Conservation (phyloP, 1,284 basidiomycete genomes). For the Volvariella surrecta region DNA sequence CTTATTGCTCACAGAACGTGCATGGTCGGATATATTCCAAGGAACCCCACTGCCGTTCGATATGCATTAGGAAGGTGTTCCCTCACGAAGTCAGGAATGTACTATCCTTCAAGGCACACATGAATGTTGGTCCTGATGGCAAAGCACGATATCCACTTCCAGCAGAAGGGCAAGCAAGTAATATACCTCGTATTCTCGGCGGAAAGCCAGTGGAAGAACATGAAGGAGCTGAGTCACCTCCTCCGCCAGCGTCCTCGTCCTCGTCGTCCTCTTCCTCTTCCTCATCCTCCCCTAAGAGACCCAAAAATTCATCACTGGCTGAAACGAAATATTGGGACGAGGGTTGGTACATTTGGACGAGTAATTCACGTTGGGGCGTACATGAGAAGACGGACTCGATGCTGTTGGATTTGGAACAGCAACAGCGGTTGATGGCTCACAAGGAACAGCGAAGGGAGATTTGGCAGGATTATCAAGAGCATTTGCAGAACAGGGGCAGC, state of each 20-base stretch:
- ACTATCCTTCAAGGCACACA: constrained; percentile 36
- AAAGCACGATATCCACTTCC: constrained; percentile 50
- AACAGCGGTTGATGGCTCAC: constrained; percentile 31
- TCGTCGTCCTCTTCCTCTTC: constrained; percentile 11
- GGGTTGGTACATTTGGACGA: constrained; percentile 69
- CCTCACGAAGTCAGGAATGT: constrained; percentile 60
- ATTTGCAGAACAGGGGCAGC: constrained; percentile 21
- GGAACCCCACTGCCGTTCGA: constrained; percentile 53
- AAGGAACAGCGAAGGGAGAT: constrained; percentile 34
- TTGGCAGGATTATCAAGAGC: constrained; percentile 41
- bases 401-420: constrained; percentile 43
- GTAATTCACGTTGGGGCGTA: constrained; percentile 40
- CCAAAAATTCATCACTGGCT: constrained; percentile 10
- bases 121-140: constrained; percentile 27
- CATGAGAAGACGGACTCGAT: constrained; percentile 52
- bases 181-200: constrained; percentile 34
- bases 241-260: constrained; percentile 11
- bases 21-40: constrained; percentile 45
- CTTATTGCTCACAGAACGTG: constrained; percentile 60
- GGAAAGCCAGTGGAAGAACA: constrained; percentile 23
- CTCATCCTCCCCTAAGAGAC: constrained; percentile 8
- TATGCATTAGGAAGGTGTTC: constrained; percentile 68
- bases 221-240: constrained; percentile 12
- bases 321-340: constrained; percentile 55
- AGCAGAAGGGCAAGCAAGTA: constrained; percentile 48